Conservation (phyloP, 768 basidiomycete species). For the Lenzites betulinus region DNA sequence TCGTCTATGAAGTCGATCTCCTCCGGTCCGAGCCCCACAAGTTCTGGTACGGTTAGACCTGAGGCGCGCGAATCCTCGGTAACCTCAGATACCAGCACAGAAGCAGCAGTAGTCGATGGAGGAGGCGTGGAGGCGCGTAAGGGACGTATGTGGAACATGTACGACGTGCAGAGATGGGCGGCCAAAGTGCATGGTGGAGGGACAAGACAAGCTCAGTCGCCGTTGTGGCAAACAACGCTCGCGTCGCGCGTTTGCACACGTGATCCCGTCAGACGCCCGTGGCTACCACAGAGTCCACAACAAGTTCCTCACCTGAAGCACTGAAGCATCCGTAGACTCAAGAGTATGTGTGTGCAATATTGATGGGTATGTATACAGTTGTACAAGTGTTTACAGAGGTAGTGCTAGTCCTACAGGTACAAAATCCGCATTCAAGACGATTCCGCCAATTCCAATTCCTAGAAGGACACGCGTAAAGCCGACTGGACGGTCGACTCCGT, state of each 20-base stretch:
- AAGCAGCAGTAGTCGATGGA: constrained; percentile 15
- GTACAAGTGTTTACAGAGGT: constrained; percentile 1
- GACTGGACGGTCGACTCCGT: constrained; percentile 61
- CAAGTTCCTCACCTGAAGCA: too few relatives aligned
- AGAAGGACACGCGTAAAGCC: constrained; percentile 72
- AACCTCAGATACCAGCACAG: constrained; percentile 6
- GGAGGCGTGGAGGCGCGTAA: constrained; percentile 37
- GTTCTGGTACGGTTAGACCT: constrained; percentile 33
- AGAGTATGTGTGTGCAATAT: background rate
- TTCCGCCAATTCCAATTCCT: constrained; percentile 1
- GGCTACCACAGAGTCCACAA: too few relatives aligned
- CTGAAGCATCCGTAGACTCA: background rate
- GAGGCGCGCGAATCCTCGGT: constrained; percentile 30
- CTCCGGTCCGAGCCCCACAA: constrained; percentile 31
- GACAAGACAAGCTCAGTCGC: constrained; percentile 3
- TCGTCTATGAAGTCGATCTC: constrained; percentile 77
- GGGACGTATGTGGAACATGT: constrained; percentile 38
- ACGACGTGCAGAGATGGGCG: background rate
- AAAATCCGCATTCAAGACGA: background rate
- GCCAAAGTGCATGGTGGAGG: constrained; percentile 6
- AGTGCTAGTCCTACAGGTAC: background rate
- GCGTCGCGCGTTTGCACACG: constrained; percentile 19
- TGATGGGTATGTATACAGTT: background rate
- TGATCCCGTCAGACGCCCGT: constrained; percentile 9
- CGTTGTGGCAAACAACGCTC: constrained; percentile 14